These are phyloP conservation scores for Cubamyces sp. DNA, from an alignment of 768 basidiomycete genomes.

Conservation along the genomic window DNA sequence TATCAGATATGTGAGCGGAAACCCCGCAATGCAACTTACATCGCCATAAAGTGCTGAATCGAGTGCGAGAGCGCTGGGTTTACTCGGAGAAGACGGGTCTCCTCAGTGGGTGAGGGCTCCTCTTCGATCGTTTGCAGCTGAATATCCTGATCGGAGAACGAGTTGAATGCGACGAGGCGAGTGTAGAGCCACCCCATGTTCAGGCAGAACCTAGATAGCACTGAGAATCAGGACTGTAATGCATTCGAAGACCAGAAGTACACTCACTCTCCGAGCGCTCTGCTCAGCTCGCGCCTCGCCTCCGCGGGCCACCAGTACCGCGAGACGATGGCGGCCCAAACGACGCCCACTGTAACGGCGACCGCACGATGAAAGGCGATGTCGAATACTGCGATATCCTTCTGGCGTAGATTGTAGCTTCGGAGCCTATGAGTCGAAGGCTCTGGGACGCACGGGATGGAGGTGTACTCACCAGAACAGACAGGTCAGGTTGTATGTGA, in stretches of 20 bases:
- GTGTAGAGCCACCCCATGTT: slow-evolving; percentile 97
- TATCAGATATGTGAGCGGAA: not conserved
- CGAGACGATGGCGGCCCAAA: slow-evolving; percentile 89
- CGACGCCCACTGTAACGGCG: slow-evolving; percentile 82
- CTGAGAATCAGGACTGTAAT: not conserved
- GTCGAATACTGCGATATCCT: slow-evolving; percentile 60
- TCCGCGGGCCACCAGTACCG: slow-evolving; percentile 97
- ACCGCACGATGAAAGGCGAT: slow-evolving; percentile 80
- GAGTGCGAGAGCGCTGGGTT: slow-evolving; percentile 58
- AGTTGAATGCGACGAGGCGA: slow-evolving; percentile 86
- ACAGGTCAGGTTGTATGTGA: slow-evolving; percentile 90
- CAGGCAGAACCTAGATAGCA: slow-evolving; percentile 74
- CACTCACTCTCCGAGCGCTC: slow-evolving; percentile 83
- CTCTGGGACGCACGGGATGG: not conserved
- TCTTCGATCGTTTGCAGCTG: slow-evolving; percentile 13
- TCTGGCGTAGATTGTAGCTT: slow-evolving; percentile 81
- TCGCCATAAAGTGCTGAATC: slow-evolving; percentile 88
- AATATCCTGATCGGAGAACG: slow-evolving; percentile 56
- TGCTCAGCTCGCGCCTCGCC: slow-evolving; percentile 84
- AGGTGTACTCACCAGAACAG: slow-evolving; percentile 42
- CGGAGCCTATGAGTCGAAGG: not conserved
- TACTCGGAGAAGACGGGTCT: slow-evolving; percentile 39
- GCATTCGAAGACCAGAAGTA: not conserved
- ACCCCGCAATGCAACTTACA: slow-evolving; percentile 52
- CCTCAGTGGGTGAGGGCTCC: slow-evolving; percentile 38